A percentile compares a stretch with the other conserved stretches of the same genome.
These are phyloP conservation scores for Rhynchospora breviuscula DNA, from an alignment of 176 grass and related monocot species.

Conservation along the genomic window DNA sequence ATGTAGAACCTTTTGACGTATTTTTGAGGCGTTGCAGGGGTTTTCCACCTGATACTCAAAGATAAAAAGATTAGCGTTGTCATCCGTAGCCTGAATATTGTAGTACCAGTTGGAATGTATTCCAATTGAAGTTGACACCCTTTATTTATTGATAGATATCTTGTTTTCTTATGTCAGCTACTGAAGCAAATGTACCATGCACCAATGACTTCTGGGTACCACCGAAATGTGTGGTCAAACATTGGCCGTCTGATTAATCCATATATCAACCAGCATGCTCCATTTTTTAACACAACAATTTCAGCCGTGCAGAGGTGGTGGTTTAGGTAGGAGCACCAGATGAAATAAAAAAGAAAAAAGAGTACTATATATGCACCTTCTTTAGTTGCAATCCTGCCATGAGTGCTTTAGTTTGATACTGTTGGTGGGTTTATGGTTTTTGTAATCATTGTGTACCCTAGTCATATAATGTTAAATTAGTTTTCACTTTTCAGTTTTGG, in stretches of 20 bases:
- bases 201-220: slow-evolving; percentile 61
- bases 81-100: neutral
- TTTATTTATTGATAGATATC: slow-evolving; percentile 7
- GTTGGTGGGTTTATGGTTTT: neutral
- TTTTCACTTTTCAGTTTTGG: neutral
- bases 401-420: neutral
- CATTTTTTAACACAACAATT: slow-evolving; percentile 66
- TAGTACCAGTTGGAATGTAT: neutral
- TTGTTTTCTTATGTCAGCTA: slow-evolving; percentile 40
- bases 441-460: slow-evolving; percentile 15
- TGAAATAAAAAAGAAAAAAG: neutral
- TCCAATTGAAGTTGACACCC: neutral
- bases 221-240: slow-evolving; percentile 73
- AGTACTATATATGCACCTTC: neutral
- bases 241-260: slow-evolving; percentile 61
- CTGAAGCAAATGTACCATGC: slow-evolving; percentile 90
- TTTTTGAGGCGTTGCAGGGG: neutral
- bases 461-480: neutral
- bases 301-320: slow-evolving; percentile 83
- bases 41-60: neutral
- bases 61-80: neutral
- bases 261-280: slow-evolving; percentile 50
- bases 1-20: neutral
- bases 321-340: slow-evolving; percentile 49
- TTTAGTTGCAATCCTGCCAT: neutral